Evolutionary conservation across 73 alveolate genomes (phyloP).

Genomic region (Stentor roeselii): DNA sequence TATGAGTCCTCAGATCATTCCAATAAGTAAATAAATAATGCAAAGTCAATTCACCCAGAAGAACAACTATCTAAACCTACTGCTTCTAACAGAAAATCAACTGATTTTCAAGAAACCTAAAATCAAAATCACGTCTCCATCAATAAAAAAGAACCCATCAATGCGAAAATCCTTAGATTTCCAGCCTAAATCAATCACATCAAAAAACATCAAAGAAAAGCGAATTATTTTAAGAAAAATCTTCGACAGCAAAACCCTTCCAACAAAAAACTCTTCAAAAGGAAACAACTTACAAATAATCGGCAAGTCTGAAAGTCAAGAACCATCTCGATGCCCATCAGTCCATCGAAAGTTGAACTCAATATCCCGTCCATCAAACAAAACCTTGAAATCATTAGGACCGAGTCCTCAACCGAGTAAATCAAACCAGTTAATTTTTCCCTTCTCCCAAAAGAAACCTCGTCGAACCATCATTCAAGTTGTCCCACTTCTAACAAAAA

Average conservation of each 20-base stretch:
- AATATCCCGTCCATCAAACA: neutral
- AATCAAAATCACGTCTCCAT: neutral
- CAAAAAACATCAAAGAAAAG: neutral
- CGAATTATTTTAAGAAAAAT: neutral
- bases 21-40: too few relatives aligned
- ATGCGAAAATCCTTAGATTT: neutral
- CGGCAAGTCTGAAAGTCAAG: neutral
- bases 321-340: neutral
- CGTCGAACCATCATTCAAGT: neutral
- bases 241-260: neutral
- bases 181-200: neutral
- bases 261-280: too few relatives aligned
- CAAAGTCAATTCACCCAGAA: too few relatives aligned
- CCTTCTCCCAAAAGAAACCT: too few relatives aligned
- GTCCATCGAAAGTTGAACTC: neutral
- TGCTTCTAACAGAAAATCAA: neutral
- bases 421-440: too few relatives aligned
- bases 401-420: neutral
- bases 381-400: neutral
- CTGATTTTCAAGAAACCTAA: neutral
- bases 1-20: too few relatives aligned
- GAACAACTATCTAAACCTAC: neutral
- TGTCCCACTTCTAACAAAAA: neutral
- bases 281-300: neutral
- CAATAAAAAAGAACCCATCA: neutral